Base-by-base conservation (phyloP, 2,329 filamentous ascomycete species). In the Claviceps sp. region DNA sequence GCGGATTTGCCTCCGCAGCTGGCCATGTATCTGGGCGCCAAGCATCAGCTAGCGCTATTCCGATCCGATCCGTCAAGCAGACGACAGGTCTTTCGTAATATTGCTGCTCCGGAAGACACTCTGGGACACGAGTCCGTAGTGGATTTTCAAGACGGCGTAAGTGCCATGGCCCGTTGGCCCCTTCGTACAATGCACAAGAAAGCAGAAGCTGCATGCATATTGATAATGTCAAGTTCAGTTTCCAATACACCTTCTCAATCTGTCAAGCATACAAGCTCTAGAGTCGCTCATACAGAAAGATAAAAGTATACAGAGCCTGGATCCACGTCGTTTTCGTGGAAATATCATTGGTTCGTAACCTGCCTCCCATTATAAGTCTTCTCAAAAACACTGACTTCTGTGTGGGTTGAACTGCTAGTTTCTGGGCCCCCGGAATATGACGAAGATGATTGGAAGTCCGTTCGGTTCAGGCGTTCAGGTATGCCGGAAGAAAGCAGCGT, bases 141-240 rank as follows among this genome's bases (percentile, higher is more conserved):
- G 13, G 81, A 81, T 48, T 86, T 87, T 62, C 80, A 84, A 55
- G 85, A 88, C 63, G 79, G 79, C 45, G 82, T 85, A 70, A 66
- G 79, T 68, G 20, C 26, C 9, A 16, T 20, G 26, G n/a, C 42
- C 4, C 24, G 22, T 2, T 2, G 13, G 3, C 20, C 13, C 26
- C 24, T 9, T 47, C 7, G n/a, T 14, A 34, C n/a, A 9, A 46
- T 16, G 49, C 4, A 20, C n/a, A 42, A 16, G 9, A 7, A 40
- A 43, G 18, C 13, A 22, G 2, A 20, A 20, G 16, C 9, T 20
- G n/a, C 24, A 51, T n/a, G 4, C 18, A 6, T 40, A 37, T 22
- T 20, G 4, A 30, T 30, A 44, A 45, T 45, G 41, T 26, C 26
- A 14, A 38, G 26, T 43, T 7, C 41, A 84, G 78, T 88, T 85